Conservation (phyloP, 768 basidiomycete species). For the Hemileccinum rubropunctum region DNA sequence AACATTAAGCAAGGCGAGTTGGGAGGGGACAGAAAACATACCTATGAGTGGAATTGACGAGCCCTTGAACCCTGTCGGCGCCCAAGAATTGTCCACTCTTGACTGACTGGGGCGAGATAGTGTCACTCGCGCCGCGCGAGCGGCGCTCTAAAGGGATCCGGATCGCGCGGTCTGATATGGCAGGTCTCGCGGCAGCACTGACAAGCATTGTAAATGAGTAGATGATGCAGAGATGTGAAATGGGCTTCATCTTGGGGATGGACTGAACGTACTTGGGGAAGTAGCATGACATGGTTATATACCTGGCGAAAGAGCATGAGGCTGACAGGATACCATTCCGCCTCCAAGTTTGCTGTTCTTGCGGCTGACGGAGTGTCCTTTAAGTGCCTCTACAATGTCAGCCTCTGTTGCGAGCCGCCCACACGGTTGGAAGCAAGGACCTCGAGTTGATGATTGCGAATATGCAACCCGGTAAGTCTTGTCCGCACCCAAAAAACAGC, state of each 20-base stretch:
- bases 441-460: no score
- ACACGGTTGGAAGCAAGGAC: no score
- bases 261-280: neutral
- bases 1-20: neutral
- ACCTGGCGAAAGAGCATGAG: neutral
- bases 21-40: neutral
- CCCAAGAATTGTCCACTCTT: neutral
- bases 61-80: neutral
- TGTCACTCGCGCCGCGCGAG: neutral
- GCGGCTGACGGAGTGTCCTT: slow-evolving; percentile 3
- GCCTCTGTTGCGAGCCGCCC: no score
- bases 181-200: slow-evolving; percentile 9
- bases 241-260: slow-evolving; percentile 7
- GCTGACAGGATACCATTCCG: slow-evolving; percentile 11
- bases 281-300: slow-evolving; percentile 5
- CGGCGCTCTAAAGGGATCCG: slow-evolving; percentile 11
- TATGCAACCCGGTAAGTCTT: no score
- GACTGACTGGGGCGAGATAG: neutral
- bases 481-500: no score
- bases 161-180: neutral
- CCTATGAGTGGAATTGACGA: slow-evolving; percentile 5
- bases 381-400: no score
- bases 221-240: neutral
- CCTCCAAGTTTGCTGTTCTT: neutral
- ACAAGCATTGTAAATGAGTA: neutral